Base-by-base conservation (phyloP, 2,329 filamentous ascomycete species). In the Botryotinia convoluta region DNA sequence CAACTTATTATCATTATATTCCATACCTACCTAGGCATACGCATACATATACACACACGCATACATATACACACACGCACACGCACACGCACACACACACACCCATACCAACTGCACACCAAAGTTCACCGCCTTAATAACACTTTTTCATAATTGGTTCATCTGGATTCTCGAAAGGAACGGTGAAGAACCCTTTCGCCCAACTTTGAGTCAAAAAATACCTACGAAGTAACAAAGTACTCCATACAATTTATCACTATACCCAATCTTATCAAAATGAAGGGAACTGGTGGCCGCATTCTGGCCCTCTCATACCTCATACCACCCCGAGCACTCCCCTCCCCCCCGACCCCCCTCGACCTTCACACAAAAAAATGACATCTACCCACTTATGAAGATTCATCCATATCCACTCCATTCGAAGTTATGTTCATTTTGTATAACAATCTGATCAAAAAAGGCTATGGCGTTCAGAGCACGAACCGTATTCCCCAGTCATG, bases 321-420 rank as follows among this genome's bases (percentile, higher is more conserved):
- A 39, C 59, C 37, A 54, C 62, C 42, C 44, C 48, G 22, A n/a
- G 26, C 48, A 51, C 48, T 14, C 16, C 16, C 12, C 35, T 29
- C 8, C n/a, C 14, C 37, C 61, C 42, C 26, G 9, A 3, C n/a
- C 14, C 39, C 61, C 42, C 61, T 48, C 29, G 22, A 67, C 32
- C 44, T 67, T 51, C 32, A 20, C 32, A n/a, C 45, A 7, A 8
- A 18, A n/a, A 37, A 67, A n/a, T 54, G 18, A 51, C n/a, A 32
- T 54, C 64, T 32, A 16, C 51, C 64, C 64, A 68, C 64, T 68
- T 57, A 51, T 57, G 35, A 68, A 67, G 35, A 54, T 68, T 57
- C 64, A 68, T 68, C 32, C 45, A 68, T 39, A 39, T 54, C 64
- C 64, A 67, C 45, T 67, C 32, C 32, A 51, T 39, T 37, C 5